Percentiles rank a stretch among this genome's conserved stretches.
phyloP scores from a whole-genome alignment of 1,284 basidiomycete species.

The Vanrija humicola region DNA sequence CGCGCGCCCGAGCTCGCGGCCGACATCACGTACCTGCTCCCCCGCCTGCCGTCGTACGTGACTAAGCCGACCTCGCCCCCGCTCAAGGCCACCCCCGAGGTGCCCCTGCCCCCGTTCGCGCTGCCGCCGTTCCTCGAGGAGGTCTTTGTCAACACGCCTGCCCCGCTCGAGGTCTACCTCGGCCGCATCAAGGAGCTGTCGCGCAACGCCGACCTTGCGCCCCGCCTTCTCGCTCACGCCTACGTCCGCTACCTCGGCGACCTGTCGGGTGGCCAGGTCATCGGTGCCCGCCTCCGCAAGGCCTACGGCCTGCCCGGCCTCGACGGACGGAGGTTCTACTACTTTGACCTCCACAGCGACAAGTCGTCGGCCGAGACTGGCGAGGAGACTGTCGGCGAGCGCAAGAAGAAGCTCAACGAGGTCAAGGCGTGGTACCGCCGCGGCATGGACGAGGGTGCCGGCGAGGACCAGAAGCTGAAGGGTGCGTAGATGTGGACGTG shows the following conservation, averaged over 20 bases:
- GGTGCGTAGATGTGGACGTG: slow-evolving; percentile 45
- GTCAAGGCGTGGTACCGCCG: slow-evolving; percentile 73
- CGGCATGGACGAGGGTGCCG: slow-evolving; percentile 64
- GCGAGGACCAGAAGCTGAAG: slow-evolving; percentile 56
- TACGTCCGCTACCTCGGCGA: slow-evolving; percentile 85
- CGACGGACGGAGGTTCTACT: slow-evolving; percentile 65
- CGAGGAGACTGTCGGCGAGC: slow-evolving; percentile 49
- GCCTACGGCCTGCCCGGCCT: slow-evolving; percentile 60
- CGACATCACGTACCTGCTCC: slow-evolving; percentile 65
- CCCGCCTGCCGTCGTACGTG: slow-evolving; percentile 23
- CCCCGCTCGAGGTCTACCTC: slow-evolving; percentile 57
- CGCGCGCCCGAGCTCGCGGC: slow-evolving; percentile 59
- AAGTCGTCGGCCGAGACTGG: slow-evolving; percentile 42
- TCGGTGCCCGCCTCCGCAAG: slow-evolving; percentile 61
- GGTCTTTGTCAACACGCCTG: slow-evolving; percentile 52
- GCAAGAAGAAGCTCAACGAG: slow-evolving; percentile 54
- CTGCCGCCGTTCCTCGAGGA: slow-evolving; percentile 45
- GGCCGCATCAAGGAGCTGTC: slow-evolving; percentile 52
- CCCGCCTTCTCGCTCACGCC: slow-evolving; percentile 67
- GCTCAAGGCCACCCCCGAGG: slow-evolving; percentile 38
- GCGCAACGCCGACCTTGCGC: slow-evolving; percentile 53
- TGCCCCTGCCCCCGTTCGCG: slow-evolving; percentile 56
- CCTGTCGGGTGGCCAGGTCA: slow-evolving; percentile 73
- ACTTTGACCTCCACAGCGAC: slow-evolving; percentile 58
- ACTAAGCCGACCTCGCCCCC: neutral